A percentile compares a stretch with the other conserved stretches of the same genome.
Evolutionary conservation across 192 early-diverging fungal species (phyloP).

Genomic region (Coemansia asiatica): DNA sequence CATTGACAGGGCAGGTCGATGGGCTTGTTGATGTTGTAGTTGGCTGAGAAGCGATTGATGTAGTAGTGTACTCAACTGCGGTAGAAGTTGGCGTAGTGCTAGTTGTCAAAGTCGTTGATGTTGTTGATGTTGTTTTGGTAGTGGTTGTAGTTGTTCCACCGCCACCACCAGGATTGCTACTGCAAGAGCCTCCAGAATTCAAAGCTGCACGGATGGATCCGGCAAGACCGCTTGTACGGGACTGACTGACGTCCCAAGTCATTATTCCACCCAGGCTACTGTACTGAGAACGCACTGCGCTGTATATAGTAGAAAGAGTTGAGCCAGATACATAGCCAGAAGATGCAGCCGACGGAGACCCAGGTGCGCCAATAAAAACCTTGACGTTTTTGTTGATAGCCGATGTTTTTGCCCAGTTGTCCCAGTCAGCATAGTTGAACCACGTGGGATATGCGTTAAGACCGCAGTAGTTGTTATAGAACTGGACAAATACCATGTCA

Average conservation of each 20-base stretch:
- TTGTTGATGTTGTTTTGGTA: not conserved
- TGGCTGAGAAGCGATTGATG: constrained; percentile 13
- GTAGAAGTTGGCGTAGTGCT: constrained; percentile 7
- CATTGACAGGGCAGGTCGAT: constrained; percentile 40
- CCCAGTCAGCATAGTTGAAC: constrained; percentile 65
- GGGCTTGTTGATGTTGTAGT: constrained; percentile 32
- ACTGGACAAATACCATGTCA: constrained; percentile 68
- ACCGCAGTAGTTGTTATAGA: constrained; percentile 73
- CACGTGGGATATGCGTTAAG: constrained; percentile 46
- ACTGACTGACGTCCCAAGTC: constrained; percentile 61
- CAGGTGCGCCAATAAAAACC: constrained; percentile 59
- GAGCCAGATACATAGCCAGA: constrained; percentile 54
- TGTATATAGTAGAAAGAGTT: constrained; percentile 40
- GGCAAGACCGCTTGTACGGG: constrained; percentile 43
- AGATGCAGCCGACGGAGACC: constrained; percentile 56
- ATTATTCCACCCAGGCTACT: constrained; percentile 66
- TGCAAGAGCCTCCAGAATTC: constrained; percentile 28
- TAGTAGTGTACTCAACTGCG: not conserved
- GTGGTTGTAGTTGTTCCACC: constrained; percentile 13
- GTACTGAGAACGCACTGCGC: constrained; percentile 48
- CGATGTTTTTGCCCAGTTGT: constrained; percentile 61
- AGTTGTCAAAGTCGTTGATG: not conserved
- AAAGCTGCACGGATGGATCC: constrained; percentile 27
- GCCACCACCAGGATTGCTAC: constrained; percentile 15
- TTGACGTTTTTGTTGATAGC: constrained; percentile 61